phyloP scores from a whole-genome alignment of 2,329 filamentous ascomycete genomes.

The Corynespora cassiicola region DNA sequence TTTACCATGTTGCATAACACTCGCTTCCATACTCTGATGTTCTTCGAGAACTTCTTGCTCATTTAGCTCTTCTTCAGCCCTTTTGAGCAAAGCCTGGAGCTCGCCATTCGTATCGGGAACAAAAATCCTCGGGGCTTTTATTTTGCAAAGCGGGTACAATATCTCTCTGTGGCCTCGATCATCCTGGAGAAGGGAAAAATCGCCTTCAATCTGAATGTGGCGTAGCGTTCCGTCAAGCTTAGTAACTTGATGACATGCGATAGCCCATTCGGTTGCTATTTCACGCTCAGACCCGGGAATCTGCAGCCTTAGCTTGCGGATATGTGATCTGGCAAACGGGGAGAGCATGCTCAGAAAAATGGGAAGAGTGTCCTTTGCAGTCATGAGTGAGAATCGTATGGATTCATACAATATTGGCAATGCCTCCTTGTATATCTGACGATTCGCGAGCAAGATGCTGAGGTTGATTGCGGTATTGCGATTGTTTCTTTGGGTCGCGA shows the following conservation, averaged over 20 bases:
- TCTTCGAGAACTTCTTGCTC: too few species aligned
- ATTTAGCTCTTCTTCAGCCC: constrained; percentile 13
- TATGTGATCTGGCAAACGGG: constrained; percentile 17
- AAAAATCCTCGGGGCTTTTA: constrained; percentile 26
- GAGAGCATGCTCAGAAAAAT: constrained; percentile 25
- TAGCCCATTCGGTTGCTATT: constrained; percentile 20
- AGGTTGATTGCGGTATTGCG: constrained; percentile 11
- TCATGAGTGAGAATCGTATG: constrained; percentile 18
- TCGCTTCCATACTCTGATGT: too few species aligned
- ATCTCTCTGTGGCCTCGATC: constrained; percentile 6
- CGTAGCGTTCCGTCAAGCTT: constrained; percentile 16
- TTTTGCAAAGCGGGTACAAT: constrained; percentile 25
- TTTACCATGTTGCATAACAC: too few species aligned
- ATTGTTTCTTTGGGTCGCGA: background rate
- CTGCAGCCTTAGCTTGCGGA: constrained; percentile 21
- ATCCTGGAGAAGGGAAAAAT: constrained; percentile 1
- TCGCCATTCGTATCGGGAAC: constrained; percentile 4
- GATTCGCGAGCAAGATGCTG: constrained; percentile 17
- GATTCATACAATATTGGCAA: constrained; percentile 28
- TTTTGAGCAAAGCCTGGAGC: constrained; percentile 8
- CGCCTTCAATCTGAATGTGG: constrained; percentile 22
- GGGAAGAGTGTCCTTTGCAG: constrained; percentile 24
- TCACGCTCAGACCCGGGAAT: constrained; percentile 7
- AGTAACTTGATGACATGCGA: constrained; percentile 33
- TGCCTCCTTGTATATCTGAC: constrained; percentile 30